Percentiles rank a stretch among this genome's conserved stretches.
phyloP scores from a whole-genome alignment of 2,329 filamentous ascomycete species.

The Exophiala dermatitidis region DNA sequence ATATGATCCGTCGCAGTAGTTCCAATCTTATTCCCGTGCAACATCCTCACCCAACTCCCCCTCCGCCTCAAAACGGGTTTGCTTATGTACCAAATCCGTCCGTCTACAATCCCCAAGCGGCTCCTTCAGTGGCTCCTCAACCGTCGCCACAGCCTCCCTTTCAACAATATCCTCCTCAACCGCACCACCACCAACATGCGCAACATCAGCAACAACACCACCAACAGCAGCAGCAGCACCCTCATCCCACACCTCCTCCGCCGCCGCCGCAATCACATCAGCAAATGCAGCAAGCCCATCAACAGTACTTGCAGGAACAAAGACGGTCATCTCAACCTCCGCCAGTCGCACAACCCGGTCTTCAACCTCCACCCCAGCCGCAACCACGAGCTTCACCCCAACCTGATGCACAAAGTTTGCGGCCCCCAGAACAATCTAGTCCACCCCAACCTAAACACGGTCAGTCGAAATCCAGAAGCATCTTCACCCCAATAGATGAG shows the following conservation, averaged over 20 bases:
- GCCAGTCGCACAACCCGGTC: slow-evolving; percentile 54
- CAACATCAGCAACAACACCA: slow-evolving; percentile 17
- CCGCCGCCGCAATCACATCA: slow-evolving; percentile 38
- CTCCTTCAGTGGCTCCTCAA: slow-evolving; percentile 31
- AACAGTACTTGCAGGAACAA: slow-evolving; percentile 69
- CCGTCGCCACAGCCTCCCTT: slow-evolving; percentile 32
- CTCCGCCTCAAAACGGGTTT: slow-evolving; percentile 61
- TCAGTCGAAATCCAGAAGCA: slow-evolving; percentile 70
- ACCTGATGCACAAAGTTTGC: slow-evolving; percentile 34
- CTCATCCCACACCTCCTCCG: slow-evolving; percentile 43
- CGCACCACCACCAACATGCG: slow-evolving; percentile 20
- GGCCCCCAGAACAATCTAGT: slow-evolving; percentile 34
- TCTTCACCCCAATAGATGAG: slow-evolving; percentile 96
- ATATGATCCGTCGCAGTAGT: slow-evolving; percentile 67
- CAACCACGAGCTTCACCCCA: slow-evolving; percentile 34
- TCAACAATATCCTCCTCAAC: slow-evolving; percentile 35
- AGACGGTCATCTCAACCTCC: slow-evolving; percentile 59
- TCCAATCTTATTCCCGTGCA: slow-evolving; percentile 64
- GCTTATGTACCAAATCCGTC: slow-evolving; percentile 79
- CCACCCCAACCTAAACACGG: slow-evolving; percentile 55
- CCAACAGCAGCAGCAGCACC: slow-evolving; percentile 32
- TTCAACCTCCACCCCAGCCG: slow-evolving; percentile 50
- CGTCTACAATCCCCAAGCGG: slow-evolving; percentile 67
- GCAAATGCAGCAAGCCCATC: slow-evolving; percentile 49
- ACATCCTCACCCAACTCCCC: slow-evolving; percentile 54